These are phyloP conservation scores for Fusarium guadeloupense DNA, from an alignment of 2,329 filamentous ascomycete genomes.

Conservation along the genomic window DNA sequence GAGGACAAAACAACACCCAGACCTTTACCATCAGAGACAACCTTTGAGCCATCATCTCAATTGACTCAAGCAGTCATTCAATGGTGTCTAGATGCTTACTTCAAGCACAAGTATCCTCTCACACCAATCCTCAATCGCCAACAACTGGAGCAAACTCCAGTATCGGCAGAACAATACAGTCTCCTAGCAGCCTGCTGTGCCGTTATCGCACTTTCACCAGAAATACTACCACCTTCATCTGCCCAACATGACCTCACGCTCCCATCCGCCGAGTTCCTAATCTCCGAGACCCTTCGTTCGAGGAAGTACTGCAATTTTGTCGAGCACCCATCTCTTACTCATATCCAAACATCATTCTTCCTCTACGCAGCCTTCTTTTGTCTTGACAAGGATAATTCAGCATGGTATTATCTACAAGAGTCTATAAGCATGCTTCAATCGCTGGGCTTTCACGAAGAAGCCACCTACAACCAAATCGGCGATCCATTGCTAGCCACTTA, in stretches of 20 bases:
- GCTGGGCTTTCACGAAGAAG: conserved; percentile 44
- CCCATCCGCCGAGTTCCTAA: conserved; percentile 36
- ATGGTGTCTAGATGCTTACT: conserved; percentile 46
- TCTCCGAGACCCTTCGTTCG: conserved; percentile 43
- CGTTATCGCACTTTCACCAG: conserved; percentile 43
- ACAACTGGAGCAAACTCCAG: conserved; percentile 14
- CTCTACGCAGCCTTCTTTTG: conserved; percentile 45
- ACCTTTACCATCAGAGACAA: accelerated
- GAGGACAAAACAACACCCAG: accelerated
- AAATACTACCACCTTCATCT: conserved; percentile 30
- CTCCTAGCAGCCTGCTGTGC: conserved; percentile 45
- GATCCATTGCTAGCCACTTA: conserved; percentile 25
- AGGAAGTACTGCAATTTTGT: conserved; percentile 38
- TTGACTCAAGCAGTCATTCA: conserved; percentile 27
- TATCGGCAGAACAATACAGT: conserved; percentile 38
- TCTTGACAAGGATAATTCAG: conserved; percentile 46
- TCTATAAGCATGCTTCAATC: conserved; percentile 44
- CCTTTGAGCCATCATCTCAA: conserved; percentile 3
- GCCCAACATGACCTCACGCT: conserved; percentile 11
- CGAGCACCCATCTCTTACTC: conserved; percentile 41
- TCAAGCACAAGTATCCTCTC: conserved; percentile 48
- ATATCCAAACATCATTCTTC: conserved; percentile 48
- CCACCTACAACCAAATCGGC: conserved; percentile 25
- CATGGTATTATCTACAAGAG: conserved; percentile 47
- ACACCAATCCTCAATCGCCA: conserved; percentile 45